Percentiles rank a stretch among this genome's conserved stretches.
Conservation (phyloP, 805 yeast genomes). For the Schwanniomyces occidentalis region DNA sequence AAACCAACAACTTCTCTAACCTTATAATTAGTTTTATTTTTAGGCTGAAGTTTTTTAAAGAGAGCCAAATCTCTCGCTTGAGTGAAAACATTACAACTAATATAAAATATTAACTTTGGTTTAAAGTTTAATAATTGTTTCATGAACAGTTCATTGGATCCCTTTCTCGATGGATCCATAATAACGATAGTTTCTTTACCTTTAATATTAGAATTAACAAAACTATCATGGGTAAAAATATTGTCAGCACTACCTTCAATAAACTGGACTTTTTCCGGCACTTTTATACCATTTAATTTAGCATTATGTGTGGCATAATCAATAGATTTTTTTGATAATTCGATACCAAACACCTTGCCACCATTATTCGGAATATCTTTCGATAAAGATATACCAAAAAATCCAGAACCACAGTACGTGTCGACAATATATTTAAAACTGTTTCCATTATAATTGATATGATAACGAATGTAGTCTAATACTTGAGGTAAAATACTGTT, state of each 20-base stretch:
- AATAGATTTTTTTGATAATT: slow-evolving; percentile 32
- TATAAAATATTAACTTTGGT: slow-evolving; percentile 39
- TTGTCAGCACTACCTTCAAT: slow-evolving; percentile 39
- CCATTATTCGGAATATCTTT: slow-evolving; percentile 21
- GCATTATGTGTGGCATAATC: slow-evolving; percentile 41
- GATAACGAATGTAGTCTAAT: slow-evolving; percentile 29
- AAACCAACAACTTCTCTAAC: slow-evolving; percentile 36
- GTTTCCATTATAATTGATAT: slow-evolving; percentile 11
- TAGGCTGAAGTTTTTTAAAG: slow-evolving; percentile 24
- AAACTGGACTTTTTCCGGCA: slow-evolving; percentile 30
- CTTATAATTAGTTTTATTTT: slow-evolving; percentile 13
- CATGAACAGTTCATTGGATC: slow-evolving; percentile 35
- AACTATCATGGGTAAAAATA: slow-evolving; percentile 29
- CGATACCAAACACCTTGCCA: slow-evolving; percentile 44
- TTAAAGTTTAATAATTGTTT: slow-evolving; percentile 35
- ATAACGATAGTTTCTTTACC: slow-evolving; percentile 38
- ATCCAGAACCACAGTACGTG: slow-evolving; percentile 49
- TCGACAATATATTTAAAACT: slow-evolving; percentile 34
- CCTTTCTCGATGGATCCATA: slow-evolving; percentile 49
- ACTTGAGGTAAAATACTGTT: slow-evolving; percentile 35
- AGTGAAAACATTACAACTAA: slow-evolving; percentile 47
- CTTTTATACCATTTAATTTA: slow-evolving; percentile 32
- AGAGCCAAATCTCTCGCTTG: slow-evolving; percentile 44
- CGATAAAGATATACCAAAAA: slow-evolving; percentile 41
- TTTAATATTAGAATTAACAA: slow-evolving; percentile 21